Evolutionary conservation across 768 basidiomycete species (phyloP), one percentile per base, ranked within the genome.

Genomic region (Suillus subalutaceus): DNA sequence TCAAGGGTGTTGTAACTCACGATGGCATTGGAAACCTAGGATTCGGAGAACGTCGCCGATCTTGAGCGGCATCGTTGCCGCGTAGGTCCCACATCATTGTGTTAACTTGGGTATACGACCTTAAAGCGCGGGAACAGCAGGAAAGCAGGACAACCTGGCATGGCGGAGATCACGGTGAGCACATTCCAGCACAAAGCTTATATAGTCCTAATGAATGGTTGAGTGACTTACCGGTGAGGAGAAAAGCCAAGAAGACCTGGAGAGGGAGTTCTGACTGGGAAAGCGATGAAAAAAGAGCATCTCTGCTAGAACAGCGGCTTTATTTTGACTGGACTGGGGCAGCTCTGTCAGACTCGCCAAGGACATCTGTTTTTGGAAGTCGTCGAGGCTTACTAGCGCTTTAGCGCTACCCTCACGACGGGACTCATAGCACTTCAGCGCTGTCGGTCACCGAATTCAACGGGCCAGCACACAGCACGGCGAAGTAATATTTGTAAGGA

Each of bases 101-200:
- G 37, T 77, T 76, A n/a, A 77, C 66, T 50, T 78, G 73, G 7
- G 72, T 78, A 32, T 78, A 78, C 56, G 76, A 67, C n/a, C 53
- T 71, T 77, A 6, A 77, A 75, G 69, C 74, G 77, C 13, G 76
- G 77, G 58, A 77, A 78, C 62, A 65, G 74, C 4, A 74, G 70
- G 38, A 78, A 64, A 53, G 71, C 18, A 23, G 77, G 74, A 66
- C 76, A 78, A 66, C 76, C 68, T 63, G 77, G 66, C 76, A 77
- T 77, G 67, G 43, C 41, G 68, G 46, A 59, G 67, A 66, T 62
- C 63, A 64, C 65, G 13, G 50, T 50, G 67, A 56, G 57, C 32
- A 26, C 12, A 57, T 65, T 30, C 16, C 32, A 63, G 58, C 1
- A 48, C 38, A 41, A 55, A 40, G 30, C 62, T 69, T 78, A 74